These are phyloP conservation scores for Sungouiozyma intestinalis DNA, from an alignment of 805 yeast genomes.

Conservation along the genomic window DNA sequence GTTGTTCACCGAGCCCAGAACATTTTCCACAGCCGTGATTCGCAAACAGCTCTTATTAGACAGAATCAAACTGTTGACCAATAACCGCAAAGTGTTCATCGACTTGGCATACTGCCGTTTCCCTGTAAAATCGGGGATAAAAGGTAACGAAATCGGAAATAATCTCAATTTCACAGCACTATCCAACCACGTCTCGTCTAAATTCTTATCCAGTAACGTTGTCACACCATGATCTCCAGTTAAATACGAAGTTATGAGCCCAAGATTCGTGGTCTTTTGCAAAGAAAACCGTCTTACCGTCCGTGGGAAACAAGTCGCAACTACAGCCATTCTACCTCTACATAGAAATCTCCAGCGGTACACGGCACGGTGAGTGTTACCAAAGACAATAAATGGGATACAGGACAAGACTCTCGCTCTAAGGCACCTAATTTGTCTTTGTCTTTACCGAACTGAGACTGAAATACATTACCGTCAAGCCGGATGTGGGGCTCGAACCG, in stretches of 20 bases:
- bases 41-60: constrained; percentile 45
- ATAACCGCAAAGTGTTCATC: constrained; percentile 43
- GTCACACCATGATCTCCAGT: constrained; percentile 37
- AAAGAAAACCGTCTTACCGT: neutral
- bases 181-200: constrained; percentile 37
- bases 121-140: constrained; percentile 48
- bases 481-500: no score
- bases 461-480: no score
- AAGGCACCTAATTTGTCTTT: no score
- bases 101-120: constrained; percentile 45
- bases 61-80: constrained; percentile 45
- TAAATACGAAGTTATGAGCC: constrained; percentile 37
- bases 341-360: no score
- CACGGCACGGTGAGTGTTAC: no score
- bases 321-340: no score
- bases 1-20: neutral
- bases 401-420: no score
- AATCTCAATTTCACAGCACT: constrained; percentile 41
- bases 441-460: no score
- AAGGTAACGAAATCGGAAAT: constrained; percentile 42
- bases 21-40: constrained; percentile 29
- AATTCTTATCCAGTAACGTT: constrained; percentile 33
- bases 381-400: no score
- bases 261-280: constrained; percentile 2
- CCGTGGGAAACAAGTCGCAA: no score